Evolutionary conservation across 2,329 filamentous ascomycete species (phyloP).

Genomic region (Fulvia fulva): DNA sequence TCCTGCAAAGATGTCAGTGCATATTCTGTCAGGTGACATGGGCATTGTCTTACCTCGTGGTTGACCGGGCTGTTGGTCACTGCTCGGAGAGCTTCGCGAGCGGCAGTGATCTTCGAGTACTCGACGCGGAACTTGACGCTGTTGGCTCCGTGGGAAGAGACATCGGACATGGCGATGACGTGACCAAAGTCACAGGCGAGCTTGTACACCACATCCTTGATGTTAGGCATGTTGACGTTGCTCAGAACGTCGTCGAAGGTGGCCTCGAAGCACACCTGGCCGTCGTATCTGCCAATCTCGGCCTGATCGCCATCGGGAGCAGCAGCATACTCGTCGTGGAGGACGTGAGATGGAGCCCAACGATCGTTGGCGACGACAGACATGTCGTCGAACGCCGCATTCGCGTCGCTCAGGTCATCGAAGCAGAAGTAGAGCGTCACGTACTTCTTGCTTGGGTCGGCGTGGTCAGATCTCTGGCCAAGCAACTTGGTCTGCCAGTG

Average conservation of each 20-base stretch:
- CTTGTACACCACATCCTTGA: slow-evolving; percentile 10
- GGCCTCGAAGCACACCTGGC: slow-evolving; percentile 27
- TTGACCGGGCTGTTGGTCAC: slow-evolving; percentile 6
- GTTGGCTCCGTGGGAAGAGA: slow-evolving; percentile 4
- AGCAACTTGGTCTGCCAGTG: slow-evolving; percentile 15
- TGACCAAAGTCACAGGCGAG: slow-evolving; percentile 23
- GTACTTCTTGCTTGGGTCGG: not conserved
- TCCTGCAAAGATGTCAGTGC: slow-evolving; percentile 16
- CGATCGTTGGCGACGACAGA: not conserved
- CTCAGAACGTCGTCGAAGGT: slow-evolving; percentile 11
- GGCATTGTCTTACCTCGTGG: slow-evolving; percentile 17
- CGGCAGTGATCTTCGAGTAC: slow-evolving; percentile 24
- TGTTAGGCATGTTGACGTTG: slow-evolving; percentile 13
- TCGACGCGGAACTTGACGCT: slow-evolving; percentile 28
- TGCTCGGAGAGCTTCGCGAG: slow-evolving; percentile 16
- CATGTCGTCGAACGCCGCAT: not conserved
- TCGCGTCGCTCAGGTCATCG: slow-evolving; percentile 38
- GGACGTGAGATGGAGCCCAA: slow-evolving; percentile 12
- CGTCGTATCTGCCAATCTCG: slow-evolving; percentile 18
- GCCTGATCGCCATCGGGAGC: not conserved
- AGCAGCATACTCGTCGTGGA: slow-evolving; percentile 20
- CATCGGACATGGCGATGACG: slow-evolving; percentile 21
- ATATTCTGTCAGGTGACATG: not conserved
- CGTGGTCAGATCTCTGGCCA: slow-evolving; percentile 2
- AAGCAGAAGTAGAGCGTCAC: slow-evolving; percentile 31